A percentile compares a stretch with the other conserved stretches of the same genome.
phyloP scores from a whole-genome alignment of 2,329 filamentous ascomycete genomes.

The Onygenales sp. region DNA sequence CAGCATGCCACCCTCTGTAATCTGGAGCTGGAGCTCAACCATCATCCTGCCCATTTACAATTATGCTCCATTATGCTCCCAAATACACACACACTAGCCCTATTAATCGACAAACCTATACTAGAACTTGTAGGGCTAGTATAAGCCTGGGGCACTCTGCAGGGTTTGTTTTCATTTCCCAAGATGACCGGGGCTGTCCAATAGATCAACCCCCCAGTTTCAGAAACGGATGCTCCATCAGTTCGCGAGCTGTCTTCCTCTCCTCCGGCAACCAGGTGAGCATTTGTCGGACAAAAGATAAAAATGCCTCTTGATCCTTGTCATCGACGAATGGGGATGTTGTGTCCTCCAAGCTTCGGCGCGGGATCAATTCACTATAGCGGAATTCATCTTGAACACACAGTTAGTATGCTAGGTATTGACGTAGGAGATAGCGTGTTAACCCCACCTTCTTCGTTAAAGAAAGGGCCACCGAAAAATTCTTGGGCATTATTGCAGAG shows the following conservation, averaged over 20 bases:
- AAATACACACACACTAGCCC: too few species aligned
- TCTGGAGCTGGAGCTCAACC: too few species aligned
- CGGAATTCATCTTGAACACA: conserved; percentile 10
- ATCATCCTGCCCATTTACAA: too few species aligned
- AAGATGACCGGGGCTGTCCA: too few species aligned
- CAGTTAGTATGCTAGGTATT: not conserved
- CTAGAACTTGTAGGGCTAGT: too few species aligned
- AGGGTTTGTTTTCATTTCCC: too few species aligned
- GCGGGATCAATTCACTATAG: conserved; percentile 11
- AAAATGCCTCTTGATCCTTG: conserved; percentile 18
- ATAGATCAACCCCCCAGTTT: not conserved
- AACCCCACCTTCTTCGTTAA: conserved; percentile 3
- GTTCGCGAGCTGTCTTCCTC: conserved; percentile 20
- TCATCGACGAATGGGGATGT: conserved; percentile 12
- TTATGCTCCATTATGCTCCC: too few species aligned
- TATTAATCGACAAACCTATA: too few species aligned
- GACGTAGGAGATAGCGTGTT: not conserved
- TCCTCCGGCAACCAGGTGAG: conserved; percentile 20
- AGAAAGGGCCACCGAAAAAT: conserved; percentile 5
- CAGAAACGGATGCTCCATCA: conserved; percentile 23
- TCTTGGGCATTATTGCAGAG: conserved; percentile 5
- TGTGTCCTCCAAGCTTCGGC: conserved; percentile 10
- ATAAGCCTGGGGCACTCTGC: too few species aligned
- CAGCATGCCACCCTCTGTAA: too few species aligned
- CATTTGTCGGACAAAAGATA: conserved; percentile 20